Evolutionary conservation across 768 basidiomycete species (phyloP).

Genomic region (Lentinula detonsa): DNA sequence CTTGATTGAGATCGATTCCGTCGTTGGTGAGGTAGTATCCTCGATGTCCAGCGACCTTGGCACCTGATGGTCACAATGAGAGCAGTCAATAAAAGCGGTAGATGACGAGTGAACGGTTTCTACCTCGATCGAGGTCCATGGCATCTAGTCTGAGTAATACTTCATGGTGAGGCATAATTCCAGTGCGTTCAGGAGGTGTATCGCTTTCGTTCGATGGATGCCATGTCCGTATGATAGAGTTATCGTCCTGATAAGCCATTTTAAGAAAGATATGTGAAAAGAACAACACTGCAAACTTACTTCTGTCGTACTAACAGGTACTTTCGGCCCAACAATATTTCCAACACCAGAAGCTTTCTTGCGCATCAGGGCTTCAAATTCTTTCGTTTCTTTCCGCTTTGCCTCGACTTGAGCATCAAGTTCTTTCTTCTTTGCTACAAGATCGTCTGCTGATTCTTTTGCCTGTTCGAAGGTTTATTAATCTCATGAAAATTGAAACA

Average conservation of each 20-base stretch:
- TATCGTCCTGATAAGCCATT: constrained; percentile 68
- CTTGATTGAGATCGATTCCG: constrained; percentile 96
- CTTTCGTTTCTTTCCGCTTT: constrained; percentile 70
- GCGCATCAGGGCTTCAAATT: constrained; percentile 74
- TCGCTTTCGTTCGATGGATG: constrained; percentile 73
- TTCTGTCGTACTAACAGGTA: constrained; percentile 84
- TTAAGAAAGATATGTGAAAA: not conserved
- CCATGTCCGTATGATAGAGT: constrained; percentile 75
- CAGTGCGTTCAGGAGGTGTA: constrained; percentile 64
- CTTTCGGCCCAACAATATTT: constrained; percentile 86
- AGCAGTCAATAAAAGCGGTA: not conserved
- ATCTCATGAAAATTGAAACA: not conserved
- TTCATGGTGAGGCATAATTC: constrained; percentile 96
- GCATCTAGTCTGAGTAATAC: constrained; percentile 90
- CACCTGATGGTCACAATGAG: constrained; percentile 38
- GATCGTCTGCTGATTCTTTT: constrained; percentile 85
- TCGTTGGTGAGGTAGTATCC: constrained; percentile 96
- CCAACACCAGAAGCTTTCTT: constrained; percentile 79
- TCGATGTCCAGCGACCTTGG: constrained; percentile 92
- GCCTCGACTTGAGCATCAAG: constrained; percentile 77
- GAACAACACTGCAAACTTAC: constrained; percentile 32
- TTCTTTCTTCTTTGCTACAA: constrained; percentile 78
- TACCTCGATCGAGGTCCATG: constrained; percentile 92
- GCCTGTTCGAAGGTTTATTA: constrained; percentile 42
- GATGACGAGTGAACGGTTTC: constrained; percentile 20